phyloP scores from a whole-genome alignment of 306 rosid species.

The Fragaria vesca region DNA sequence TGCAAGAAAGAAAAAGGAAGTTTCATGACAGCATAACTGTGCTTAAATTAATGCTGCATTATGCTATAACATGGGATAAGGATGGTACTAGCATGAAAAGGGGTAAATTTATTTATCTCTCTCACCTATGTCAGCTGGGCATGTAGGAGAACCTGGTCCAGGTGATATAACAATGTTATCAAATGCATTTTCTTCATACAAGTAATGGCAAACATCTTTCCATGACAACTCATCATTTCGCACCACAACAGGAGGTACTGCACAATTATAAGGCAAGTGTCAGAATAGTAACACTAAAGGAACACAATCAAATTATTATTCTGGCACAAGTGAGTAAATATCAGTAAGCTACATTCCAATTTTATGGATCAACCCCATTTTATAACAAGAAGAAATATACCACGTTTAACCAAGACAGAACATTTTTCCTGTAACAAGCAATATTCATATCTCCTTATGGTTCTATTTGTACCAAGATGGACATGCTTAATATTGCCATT shows the following conservation, averaged over 20 bases:
- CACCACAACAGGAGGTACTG: conserved; percentile 92
- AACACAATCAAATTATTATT: background rate
- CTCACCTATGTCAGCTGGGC: conserved; percentile 86
- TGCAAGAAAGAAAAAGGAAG: background rate
- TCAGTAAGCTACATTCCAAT: background rate
- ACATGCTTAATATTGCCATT: background rate
- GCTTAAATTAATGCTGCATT: background rate
- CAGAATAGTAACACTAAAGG: background rate
- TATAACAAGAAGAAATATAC: background rate
- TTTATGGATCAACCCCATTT: background rate
- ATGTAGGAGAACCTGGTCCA: conserved; percentile 95
- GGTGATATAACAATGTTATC: conserved; percentile 98
- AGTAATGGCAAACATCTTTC: conserved; percentile 65
- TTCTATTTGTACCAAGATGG: background rate
- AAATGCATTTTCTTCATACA: conserved; percentile 84
- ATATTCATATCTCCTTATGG: background rate
- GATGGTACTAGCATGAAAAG: conserved; percentile 14
- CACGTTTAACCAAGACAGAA: background rate
- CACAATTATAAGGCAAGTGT: conserved; percentile 35
- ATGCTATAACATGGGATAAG: conserved; percentile 3
- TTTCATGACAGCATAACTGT: background rate
- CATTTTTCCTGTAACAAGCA: background rate
- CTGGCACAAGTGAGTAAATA: background rate
- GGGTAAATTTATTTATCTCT: conserved; percentile 15
- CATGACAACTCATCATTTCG: conserved; percentile 83